Base-by-base conservation (phyloP, 495 filamentous ascomycete genomes). In the Penicillium macrosclerotiorum region DNA sequence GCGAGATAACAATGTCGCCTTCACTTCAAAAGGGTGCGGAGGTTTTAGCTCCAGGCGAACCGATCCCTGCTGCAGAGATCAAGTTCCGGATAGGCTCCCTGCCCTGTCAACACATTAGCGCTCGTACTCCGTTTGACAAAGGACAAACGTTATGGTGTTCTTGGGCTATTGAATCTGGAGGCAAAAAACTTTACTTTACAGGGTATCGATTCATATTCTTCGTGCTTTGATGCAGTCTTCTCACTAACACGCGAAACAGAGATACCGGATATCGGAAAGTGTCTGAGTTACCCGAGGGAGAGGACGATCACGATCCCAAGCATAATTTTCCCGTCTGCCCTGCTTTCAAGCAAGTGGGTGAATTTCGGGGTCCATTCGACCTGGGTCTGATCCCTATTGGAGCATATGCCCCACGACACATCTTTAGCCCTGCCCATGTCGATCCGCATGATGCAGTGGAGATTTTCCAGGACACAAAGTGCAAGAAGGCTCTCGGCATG, bases 351-450 rank as follows among this genome's bases (percentile, higher is more conserved):
- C 75, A 95, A 62, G 86, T 96, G 37, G 93, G 93, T 40, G 71
- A 86, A 30, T 78, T 80, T 40, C 78, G 89, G 12, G 93, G 93
- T 1, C 86, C 86, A 4, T 95, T 98, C 59, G 90, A 98, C 65
- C 79, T 98, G 18, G 93, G 93, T 2, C 57, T 98, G 53, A 94
- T 98, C 45, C 93, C 93, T 18, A 96, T 98, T 49, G 93, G 92
- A 19, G 93, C 93, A 16, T 98, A 98, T 60, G 67, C 76, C 50
- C 93, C 93, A 7, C 78, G 92, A 34, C 81, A 73, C 59, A 63
- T 91, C 26, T 84, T 86, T 72, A 87, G 82, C 42, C 67, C 82
- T 29, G 84, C 94, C 75, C 93, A 98, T 64, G 88, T 87, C 6
- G 86, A 95, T 65, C 93, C 93, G 1, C 85, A 79, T 45, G 93